Percentiles rank a stretch among this genome's conserved stretches.
Conservation (phyloP, 2,329 filamentous ascomycete genomes). For the Aspergillus sp. region DNA sequence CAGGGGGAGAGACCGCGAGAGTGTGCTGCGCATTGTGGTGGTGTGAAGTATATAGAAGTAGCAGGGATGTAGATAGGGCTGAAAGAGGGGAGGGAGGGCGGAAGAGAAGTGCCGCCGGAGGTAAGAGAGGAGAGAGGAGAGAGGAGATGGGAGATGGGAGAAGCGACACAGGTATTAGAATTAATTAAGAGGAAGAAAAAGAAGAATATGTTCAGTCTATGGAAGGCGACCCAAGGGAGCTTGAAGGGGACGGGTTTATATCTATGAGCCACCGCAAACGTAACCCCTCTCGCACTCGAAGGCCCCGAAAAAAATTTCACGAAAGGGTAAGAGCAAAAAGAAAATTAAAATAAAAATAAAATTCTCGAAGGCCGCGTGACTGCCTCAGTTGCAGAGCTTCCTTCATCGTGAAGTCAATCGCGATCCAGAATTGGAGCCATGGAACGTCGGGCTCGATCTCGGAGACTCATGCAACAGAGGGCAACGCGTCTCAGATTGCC, state of each 20-base stretch:
- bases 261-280: conserved; percentile 6
- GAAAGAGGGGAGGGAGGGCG: not conserved
- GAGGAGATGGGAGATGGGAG: not conserved
- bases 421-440: conserved; percentile 24
- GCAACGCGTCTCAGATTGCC: not conserved
- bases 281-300: not conserved
- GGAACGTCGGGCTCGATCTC: conserved; percentile 16
- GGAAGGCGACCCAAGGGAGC: not conserved
- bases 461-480: not conserved
- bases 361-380: conserved; percentile 27
- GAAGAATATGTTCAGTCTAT: not conserved
- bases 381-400: conserved; percentile 20
- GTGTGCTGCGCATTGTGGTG: conserved; percentile 17
- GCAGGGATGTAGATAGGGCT: not conserved
- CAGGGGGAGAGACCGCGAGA: conserved; percentile 16
- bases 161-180: not conserved
- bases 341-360: conserved; percentile 14
- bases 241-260: conserved; percentile 23
- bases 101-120: not conserved
- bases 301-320: not conserved
- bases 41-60: not conserved
- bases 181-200: not conserved
- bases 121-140: not conserved
- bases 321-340: conserved; percentile 4
- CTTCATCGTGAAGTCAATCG: conserved; percentile 27